These are phyloP conservation scores for Cryptococcus hybrid DNA, from an alignment of 1,284 basidiomycete genomes.

Conservation along the genomic window DNA sequence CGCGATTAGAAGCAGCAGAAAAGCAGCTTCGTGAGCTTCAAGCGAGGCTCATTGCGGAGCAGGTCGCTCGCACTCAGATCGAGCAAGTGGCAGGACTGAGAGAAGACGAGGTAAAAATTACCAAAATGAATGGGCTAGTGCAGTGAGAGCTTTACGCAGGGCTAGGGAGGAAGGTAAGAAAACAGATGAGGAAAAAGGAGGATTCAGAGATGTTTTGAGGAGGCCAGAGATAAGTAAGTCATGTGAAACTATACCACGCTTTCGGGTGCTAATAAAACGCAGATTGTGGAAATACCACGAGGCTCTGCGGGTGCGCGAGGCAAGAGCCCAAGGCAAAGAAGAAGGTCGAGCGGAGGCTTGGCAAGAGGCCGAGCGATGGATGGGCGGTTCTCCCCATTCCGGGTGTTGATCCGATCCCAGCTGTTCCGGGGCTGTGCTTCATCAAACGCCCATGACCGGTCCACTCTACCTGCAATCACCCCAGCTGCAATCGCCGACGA, in stretches of 20 bases:
- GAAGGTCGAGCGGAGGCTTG: conserved; percentile 47
- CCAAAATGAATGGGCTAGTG: conserved; percentile 38
- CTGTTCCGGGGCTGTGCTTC: conserved; percentile 25
- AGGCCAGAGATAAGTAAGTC: conserved; percentile 39
- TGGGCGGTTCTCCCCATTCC: conserved; percentile 41
- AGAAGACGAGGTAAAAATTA: conserved; percentile 33
- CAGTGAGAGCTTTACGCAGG: conserved; percentile 32
- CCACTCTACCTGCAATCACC: neutral
- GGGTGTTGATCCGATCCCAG: conserved; percentile 30
- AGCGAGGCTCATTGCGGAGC: conserved; percentile 44
- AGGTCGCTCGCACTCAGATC: conserved; percentile 33
- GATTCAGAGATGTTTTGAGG: conserved; percentile 36
- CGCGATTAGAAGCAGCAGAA: conserved; percentile 32
- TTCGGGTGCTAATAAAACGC: neutral
- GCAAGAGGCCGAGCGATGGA: conserved; percentile 46
- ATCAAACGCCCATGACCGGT: conserved; percentile 19
- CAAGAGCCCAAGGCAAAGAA: conserved; percentile 37
- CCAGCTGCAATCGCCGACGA: conserved; percentile 5
- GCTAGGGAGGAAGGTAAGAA: conserved; percentile 42
- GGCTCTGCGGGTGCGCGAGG: conserved; percentile 42
- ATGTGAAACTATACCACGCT: neutral
- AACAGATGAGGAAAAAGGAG: conserved; percentile 43
- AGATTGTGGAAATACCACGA: conserved; percentile 36
- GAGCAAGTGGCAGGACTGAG: conserved; percentile 24
- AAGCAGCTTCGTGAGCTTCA: conserved; percentile 41